Evolutionary conservation across 1,284 basidiomycete species (phyloP), one percentile per base, ranked within the genome.

Genomic region (Volvariella surrecta): DNA sequence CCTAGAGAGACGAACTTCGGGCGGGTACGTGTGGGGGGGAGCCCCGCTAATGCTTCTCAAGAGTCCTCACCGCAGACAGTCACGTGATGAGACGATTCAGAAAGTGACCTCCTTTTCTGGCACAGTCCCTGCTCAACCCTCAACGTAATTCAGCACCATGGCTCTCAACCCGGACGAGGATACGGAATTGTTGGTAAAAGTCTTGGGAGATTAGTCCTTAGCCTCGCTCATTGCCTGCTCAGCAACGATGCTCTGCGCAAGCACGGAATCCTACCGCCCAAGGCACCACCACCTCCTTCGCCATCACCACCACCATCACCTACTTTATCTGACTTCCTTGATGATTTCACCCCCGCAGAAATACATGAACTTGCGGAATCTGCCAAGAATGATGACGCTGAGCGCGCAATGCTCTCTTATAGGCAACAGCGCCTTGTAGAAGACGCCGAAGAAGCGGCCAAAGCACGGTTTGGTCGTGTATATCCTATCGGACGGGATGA

Each of bases 191-290:
- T 91, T 59, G 64, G 86, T 63, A 22, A 22, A 9, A n/a, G n/a
- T 46, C 40, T 32, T 31, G 13, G 37, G 19, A 32, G 9, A 19
- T 40, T 37, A n/a, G 40, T 31, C 43, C 30, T 42, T 47, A 35
- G 37, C 21, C 37, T 32, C 17, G 32, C 35, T 35, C 9, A n/a
- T 20, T 15, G 18, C 22, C 20, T 15, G 13, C 18, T 28, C 59
- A 94, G 91, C 64, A 94, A 96, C 64, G 93, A 94, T 58, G 88
- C 87, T 22, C 78, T 96, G 7, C 87, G 92, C 45, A 89, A 89
- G 54, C 79, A 93, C 55, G 92, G 92, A 31, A 94, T 96, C 54
- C 66, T 96, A 16, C 90, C 92, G 4, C 84, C 85, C 0, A 79
- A 75, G 45, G 74, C 79, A 42, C 63, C 74, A 6, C 69, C 82